These are phyloP conservation scores for Leishmania tropica DNA, from an alignment of 208 protist genomes.

Conservation along the genomic window DNA sequence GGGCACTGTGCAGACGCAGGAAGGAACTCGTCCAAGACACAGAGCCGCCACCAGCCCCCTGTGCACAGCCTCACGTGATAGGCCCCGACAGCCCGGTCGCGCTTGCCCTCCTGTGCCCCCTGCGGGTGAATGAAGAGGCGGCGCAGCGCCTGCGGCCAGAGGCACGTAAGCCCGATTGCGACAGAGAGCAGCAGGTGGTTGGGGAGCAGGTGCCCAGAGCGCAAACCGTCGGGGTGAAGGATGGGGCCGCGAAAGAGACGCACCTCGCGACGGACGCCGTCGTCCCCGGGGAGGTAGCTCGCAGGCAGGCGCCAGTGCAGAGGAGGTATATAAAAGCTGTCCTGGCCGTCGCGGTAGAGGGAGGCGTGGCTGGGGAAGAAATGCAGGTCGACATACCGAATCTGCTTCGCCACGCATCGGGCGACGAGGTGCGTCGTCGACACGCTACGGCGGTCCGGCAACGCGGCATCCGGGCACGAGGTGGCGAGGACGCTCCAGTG, in stretches of 20 bases:
- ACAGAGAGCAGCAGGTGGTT: constrained; percentile 57
- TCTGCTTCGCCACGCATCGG: constrained; percentile 33
- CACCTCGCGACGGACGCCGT: constrained; percentile 33
- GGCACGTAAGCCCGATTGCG: constrained; percentile 33
- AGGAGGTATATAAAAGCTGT: constrained; percentile 29
- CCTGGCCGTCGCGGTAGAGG: constrained; percentile 29
- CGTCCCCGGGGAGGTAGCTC: constrained; percentile 40
- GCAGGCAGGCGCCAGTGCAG: constrained; percentile 52
- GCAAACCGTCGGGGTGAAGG: constrained; percentile 38
- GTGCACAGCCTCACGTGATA: constrained; percentile 60
- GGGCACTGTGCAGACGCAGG: constrained; percentile 34
- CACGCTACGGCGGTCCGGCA: constrained; percentile 10
- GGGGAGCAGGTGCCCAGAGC: constrained; percentile 33
- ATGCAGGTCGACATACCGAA: constrained; percentile 58
- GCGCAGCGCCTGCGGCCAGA: constrained; percentile 32
- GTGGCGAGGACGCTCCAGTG: constrained; percentile 29
- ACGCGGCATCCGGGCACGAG: constrained; percentile 15
- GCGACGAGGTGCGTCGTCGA: constrained; percentile 16
- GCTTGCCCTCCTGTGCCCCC: constrained; percentile 23
- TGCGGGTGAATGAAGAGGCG: constrained; percentile 53
- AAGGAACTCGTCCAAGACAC: constrained; percentile 57
- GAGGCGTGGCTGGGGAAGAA: constrained; percentile 47
- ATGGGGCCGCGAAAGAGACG: constrained; percentile 49
- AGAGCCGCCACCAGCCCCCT: constrained; percentile 48
- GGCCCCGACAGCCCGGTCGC: constrained; percentile 45